Conservation (phyloP, 164 flowering plant genomes). For the Aristolochia fimbriata region DNA sequence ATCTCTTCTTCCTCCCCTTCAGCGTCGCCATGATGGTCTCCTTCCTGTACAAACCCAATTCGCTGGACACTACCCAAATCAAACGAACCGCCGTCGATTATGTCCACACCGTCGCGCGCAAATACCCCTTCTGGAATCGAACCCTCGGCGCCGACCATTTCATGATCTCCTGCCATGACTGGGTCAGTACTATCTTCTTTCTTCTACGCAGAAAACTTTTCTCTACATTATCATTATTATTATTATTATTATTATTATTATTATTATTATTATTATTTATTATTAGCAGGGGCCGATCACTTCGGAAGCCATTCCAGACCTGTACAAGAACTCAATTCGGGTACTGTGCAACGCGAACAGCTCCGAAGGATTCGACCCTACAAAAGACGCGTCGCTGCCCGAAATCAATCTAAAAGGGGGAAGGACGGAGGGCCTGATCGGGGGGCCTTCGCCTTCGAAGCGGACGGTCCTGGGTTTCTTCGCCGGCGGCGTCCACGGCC, state of each 20-base stretch:
- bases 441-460: constrained; percentile 20
- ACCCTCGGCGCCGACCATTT: constrained; percentile 53
- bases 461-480: constrained; percentile 30
- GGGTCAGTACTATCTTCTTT: constrained; percentile 24
- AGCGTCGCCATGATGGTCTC: constrained; percentile 35
- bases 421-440: constrained; percentile 6
- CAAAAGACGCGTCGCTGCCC: constrained; percentile 32
- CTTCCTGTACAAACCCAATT: constrained; percentile 16
- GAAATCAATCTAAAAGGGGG: constrained; percentile 19
- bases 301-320: constrained; percentile 13
- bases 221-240: no score
- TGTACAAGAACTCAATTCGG: constrained; percentile 24
- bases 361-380: constrained; percentile 21
- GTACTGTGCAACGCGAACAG: constrained; percentile 37
- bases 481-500: constrained; percentile 34
- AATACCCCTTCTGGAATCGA: constrained; percentile 43
- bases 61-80: constrained; percentile 25
- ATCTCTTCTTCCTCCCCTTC: constrained; percentile 42
- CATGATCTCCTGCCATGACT: constrained; percentile 61
- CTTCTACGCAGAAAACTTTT: no score
- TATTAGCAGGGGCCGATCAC: constrained; percentile 24
- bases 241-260: no score
- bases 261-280: no score
- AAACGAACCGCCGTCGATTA: constrained; percentile 26
- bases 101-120: constrained; percentile 6